A percentile compares a stretch with the other conserved stretches of the same genome.
Conservation (phyloP, 108 stramenopile genomes). For the Pelagomonas calceolata region DNA sequence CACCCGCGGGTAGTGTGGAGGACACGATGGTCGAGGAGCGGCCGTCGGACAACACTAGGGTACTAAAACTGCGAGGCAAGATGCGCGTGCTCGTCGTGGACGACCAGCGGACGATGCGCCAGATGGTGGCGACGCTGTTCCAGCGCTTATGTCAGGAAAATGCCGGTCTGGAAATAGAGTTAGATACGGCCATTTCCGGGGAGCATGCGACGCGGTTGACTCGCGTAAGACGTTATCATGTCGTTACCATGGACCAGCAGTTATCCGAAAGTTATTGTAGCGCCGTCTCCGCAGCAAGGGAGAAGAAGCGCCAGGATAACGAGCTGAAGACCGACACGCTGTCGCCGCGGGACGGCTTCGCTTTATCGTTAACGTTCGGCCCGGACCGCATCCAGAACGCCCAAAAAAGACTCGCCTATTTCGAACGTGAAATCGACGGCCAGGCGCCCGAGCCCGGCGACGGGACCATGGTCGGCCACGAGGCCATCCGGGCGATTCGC, state of each 20-base stretch:
- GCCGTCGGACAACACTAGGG: no score
- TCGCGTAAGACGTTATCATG: conserved; percentile 24
- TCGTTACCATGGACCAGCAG: conserved; percentile 39
- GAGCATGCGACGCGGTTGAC: conserved; percentile 30
- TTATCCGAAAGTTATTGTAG: conserved; percentile 24
- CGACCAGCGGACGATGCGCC: conserved; percentile 37
- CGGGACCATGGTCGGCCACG: conserved; percentile 21
- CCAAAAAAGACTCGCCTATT: conserved; percentile 27
- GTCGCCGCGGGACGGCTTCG: no score
- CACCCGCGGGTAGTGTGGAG: no score
- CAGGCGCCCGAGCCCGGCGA: conserved; percentile 28
- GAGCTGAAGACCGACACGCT: conserved; percentile 15
- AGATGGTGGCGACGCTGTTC: conserved; percentile 38
- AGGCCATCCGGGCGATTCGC: conserved; percentile 26
- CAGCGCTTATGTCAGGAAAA: conserved; percentile 29
- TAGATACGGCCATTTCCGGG: conserved; percentile 28
- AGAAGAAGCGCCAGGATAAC: conserved; percentile 8
- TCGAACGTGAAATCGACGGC: conserved; percentile 26
- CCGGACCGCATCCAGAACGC: conserved; percentile 21
- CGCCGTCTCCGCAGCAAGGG: conserved; percentile 20
- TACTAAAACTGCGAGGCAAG: conserved; percentile 17
- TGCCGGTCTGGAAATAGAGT: conserved; percentile 22
- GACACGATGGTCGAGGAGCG: no score
- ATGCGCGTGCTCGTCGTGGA: conserved; percentile 33
- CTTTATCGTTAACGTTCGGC: conserved; percentile 16